Percentiles rank a stretch among this genome's conserved stretches.
Evolutionary conservation across 148 eudicot genomes (phyloP).

Genomic region (Rhododendron henanense): DNA sequence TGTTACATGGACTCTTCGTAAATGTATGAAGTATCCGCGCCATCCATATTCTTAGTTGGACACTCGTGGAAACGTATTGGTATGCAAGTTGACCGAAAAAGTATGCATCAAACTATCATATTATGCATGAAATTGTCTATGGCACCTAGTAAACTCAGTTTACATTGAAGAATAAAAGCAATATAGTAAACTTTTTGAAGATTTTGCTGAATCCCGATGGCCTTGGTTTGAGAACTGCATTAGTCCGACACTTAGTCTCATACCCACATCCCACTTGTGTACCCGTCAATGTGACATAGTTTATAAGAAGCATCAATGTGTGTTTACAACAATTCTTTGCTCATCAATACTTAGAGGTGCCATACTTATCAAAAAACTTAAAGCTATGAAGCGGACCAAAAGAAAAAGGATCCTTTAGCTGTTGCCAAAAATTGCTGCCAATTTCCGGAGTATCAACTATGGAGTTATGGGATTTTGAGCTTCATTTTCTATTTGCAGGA

Average conservation of each 20-base stretch:
- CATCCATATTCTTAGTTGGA: not conserved
- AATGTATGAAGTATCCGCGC: not conserved
- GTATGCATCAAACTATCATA: not conserved
- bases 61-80: not conserved
- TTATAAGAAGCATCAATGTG: not conserved
- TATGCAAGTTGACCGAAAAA: not conserved
- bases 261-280: not conserved
- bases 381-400: not conserved
- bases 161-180: not conserved
- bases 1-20: not conserved
- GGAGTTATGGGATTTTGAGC: not conserved
- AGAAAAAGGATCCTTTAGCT: not conserved
- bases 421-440: not conserved
- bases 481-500: slow-evolving; percentile 3
- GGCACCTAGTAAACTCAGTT: not conserved
- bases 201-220: not conserved
- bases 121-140: not conserved
- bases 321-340: not conserved
- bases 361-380: not conserved
- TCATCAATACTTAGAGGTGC: not conserved
- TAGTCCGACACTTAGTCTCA: not conserved
- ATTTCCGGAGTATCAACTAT: not conserved
- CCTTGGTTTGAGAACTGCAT: not conserved
- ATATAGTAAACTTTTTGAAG: not conserved
- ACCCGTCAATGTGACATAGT: not conserved